Evolutionary conservation across 495 filamentous ascomycete genomes (phyloP), one percentile per base, ranked within the genome.

Genomic region (Pyrenula aspistea): DNA sequence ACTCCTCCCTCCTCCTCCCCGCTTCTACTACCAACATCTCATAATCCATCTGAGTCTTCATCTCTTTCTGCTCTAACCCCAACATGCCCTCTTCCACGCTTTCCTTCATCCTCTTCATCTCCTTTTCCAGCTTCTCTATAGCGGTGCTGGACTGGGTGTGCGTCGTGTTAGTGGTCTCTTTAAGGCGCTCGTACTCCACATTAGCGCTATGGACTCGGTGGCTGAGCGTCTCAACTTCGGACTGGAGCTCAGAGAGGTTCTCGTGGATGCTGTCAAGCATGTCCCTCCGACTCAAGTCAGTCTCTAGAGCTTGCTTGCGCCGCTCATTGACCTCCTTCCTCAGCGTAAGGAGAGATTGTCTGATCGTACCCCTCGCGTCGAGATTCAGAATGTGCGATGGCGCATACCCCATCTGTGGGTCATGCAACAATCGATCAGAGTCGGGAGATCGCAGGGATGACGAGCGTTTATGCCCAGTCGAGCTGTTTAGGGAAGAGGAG

Each of bases 51-150:
- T 97, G 93, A 51, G 96, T 78, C 66, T 98, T 92, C 56, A 97
- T 84, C 73, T 98, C 96, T 83, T 96, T 96, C 62, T 91, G 91
- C 74, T 96, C 95, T 65, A 97, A 84, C 64, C 96, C 91, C 71
- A 95, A 93, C 60, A 97, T 72, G 82, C 96, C 93, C 60, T 85
- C 87, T 73, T 95, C 94, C 57, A 95, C 87, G 67, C 95, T 92
- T 11, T 91, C 94, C 65, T 97, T 93, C n/a, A 98, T 98, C 92
- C 25, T 92, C 83, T 89, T 87, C 24, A 98, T 73, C 69, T 98
- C 92, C 67, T 95, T 95, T 73, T 97, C 93, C 86, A 96, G 91
- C 75, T 91, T 89, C 72, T 98, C 93, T 63, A 96, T 95, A 68
- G 96, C 91, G 15, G 90, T 83, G 68, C 96, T 93, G 2, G 81